These are phyloP conservation scores for Chaetomium olivaceum DNA, from an alignment of 2,329 filamentous ascomycete genomes.

Conservation along the genomic window DNA sequence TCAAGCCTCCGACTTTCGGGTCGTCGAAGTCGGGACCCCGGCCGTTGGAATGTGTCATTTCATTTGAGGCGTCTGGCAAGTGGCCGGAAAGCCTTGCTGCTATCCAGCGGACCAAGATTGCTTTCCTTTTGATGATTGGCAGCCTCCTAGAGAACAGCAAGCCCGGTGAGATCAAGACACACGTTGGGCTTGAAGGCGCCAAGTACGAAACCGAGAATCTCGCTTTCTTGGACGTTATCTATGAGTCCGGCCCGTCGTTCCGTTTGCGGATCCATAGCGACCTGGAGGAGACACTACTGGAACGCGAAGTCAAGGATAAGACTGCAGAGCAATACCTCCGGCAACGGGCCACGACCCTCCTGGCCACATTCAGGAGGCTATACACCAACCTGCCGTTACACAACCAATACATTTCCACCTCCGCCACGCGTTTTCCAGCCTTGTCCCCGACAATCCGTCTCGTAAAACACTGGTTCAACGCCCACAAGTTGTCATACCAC, in stretches of 20 bases:
- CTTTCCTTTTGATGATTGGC: conserved; percentile 78
- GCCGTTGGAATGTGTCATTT: conserved; percentile 77
- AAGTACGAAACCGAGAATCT: conserved; percentile 70
- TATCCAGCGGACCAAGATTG: conserved; percentile 91
- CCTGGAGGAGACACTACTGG: conserved; percentile 76
- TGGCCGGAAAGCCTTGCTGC: conserved; percentile 92
- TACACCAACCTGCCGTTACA: conserved; percentile 75
- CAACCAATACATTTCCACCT: conserved; percentile 76
- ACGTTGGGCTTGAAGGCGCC: conserved; percentile 79
- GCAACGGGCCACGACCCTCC: conserved; percentile 67
- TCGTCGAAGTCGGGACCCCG: conserved; percentile 46
- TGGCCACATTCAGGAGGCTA: conserved; percentile 69
- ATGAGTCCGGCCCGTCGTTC: conserved; percentile 71
- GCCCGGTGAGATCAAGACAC: conserved; percentile 58
- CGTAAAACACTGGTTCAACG: conserved; percentile 84
- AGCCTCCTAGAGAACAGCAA: conserved; percentile 66
- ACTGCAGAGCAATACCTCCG: conserved; percentile 63
- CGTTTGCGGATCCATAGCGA: conserved; percentile 88
- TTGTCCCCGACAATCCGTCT: conserved; percentile 82
- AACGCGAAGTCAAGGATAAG: conserved; percentile 76
- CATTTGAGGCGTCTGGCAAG: conserved; percentile 88
- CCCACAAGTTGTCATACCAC: conserved; percentile 76
- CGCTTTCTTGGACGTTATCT: conserved; percentile 78
- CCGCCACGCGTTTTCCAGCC: conserved; percentile 76
- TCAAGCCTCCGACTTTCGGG: conserved; percentile 52